Conservation (phyloP, 75 land plant species). For the Cunninghamia lanceolata region DNA sequence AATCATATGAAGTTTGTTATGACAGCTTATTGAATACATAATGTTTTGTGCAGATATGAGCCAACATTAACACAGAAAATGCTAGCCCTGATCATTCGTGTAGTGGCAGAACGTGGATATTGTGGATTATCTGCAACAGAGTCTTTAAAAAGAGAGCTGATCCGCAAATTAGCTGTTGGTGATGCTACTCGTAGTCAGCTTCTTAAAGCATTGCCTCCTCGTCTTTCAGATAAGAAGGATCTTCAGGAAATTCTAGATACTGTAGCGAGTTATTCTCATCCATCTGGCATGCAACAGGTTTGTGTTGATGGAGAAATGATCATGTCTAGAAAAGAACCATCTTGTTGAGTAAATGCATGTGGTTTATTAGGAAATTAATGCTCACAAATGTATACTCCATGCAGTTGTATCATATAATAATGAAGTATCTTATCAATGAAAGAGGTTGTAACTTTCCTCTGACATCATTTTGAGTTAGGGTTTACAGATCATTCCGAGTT, state of each 20-base stretch:
- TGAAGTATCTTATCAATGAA: neutral
- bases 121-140: conserved; percentile 72
- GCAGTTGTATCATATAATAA: neutral
- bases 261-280: conserved; percentile 71
- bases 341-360: neutral
- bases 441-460: neutral
- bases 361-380: neutral
- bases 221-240: conserved; percentile 66
- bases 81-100: conserved; percentile 75
- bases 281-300: conserved; percentile 97
- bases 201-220: conserved; percentile 77
- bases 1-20: neutral
- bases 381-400: neutral
- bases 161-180: conserved; percentile 69
- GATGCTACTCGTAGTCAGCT: conserved; percentile 96
- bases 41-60: conserved; percentile 72
- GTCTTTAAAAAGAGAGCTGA: conserved; percentile 72
- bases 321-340: neutral
- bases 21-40: conserved; percentile 6
- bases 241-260: conserved; percentile 65
- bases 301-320: neutral
- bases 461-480: neutral
- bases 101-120: conserved; percentile 76
- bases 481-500: neutral
- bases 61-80: conserved; percentile 72